These are phyloP conservation scores for Isabelozyma rhagii DNA, from an alignment of 805 yeast species.

Conservation along the genomic window DNA sequence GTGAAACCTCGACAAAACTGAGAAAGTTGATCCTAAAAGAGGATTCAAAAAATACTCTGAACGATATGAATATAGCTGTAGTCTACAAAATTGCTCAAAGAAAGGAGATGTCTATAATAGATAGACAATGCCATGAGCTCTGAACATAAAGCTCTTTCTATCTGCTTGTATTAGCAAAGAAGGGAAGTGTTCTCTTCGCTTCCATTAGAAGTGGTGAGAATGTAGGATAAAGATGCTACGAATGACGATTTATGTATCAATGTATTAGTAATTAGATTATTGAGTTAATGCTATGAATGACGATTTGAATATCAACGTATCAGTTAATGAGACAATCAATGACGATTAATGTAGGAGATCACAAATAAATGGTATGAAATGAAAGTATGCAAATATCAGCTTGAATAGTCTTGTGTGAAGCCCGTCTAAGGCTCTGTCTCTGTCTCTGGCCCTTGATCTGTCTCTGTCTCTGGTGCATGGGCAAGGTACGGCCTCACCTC, in stretches of 20 bases:
- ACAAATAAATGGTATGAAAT: not conserved
- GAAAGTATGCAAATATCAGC: not conserved
- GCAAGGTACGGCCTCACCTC: not conserved
- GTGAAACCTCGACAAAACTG: constrained; percentile 54
- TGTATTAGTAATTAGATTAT: too few species aligned
- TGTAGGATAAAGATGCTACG: too few species aligned
- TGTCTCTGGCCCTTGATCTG: not conserved
- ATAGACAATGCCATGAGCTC: too few species aligned
- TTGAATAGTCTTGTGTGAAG: too few species aligned
- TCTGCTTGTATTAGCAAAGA: not conserved
- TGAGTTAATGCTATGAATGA: too few species aligned
- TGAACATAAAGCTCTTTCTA: too few species aligned
- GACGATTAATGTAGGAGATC: not conserved
- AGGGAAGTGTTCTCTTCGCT: not conserved
- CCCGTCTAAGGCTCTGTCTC: not conserved
- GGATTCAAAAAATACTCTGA: too few species aligned
- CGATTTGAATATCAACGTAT: not conserved
- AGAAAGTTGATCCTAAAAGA: too few species aligned
- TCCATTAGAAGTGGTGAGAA: too few species aligned
- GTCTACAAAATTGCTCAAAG: not conserved
- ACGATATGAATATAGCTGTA: constrained; percentile 17
- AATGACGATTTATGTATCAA: too few species aligned
- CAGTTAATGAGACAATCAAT: not conserved
- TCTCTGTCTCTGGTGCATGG: not conserved
- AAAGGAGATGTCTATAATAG: too few species aligned